These are phyloP conservation scores for Coccomyxa subellipsoidea DNA, from an alignment of 163 green algal genomes.

Conservation along the genomic window DNA sequence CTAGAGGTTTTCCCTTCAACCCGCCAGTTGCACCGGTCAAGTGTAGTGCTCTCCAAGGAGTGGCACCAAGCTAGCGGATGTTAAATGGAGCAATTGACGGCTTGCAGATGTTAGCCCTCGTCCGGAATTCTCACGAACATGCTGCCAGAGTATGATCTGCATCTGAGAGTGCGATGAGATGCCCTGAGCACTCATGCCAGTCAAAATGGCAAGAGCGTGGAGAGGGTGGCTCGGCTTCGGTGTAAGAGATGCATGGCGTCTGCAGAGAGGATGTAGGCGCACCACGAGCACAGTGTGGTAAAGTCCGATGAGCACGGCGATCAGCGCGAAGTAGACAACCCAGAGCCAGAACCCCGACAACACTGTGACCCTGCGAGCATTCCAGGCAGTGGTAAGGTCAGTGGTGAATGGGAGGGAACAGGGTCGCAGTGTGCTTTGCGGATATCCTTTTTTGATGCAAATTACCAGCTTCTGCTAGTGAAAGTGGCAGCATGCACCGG, in stretches of 20 bases:
- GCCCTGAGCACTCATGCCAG: too few relatives aligned
- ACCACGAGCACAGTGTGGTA: slow-evolving; percentile 8
- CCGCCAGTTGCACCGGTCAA: too few relatives aligned
- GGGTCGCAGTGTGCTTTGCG: neutral
- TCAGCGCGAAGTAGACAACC: slow-evolving; percentile 6
- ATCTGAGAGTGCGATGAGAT: too few relatives aligned
- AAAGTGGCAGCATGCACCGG: neutral
- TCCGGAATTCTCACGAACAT: too few relatives aligned
- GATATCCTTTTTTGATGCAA: neutral
- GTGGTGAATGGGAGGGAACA: neutral
- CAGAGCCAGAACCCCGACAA: neutral
- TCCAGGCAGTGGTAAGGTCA: neutral
- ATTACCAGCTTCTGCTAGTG: too few relatives aligned
- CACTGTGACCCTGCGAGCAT: neutral
- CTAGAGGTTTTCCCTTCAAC: too few relatives aligned
- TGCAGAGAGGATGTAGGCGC: too few relatives aligned
- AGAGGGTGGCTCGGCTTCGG: neutral
- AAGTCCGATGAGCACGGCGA: neutral
- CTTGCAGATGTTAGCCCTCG: too few relatives aligned
- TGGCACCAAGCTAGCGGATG: too few relatives aligned
- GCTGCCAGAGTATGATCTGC: neutral
- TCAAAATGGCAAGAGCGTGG: neutral
- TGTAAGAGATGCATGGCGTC: neutral
- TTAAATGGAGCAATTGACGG: too few relatives aligned
- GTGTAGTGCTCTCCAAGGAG: too few relatives aligned